These are phyloP conservation scores for Sarocladiaceae sp. DNA, from an alignment of 2,329 filamentous ascomycete genomes.

Conservation along the genomic window DNA sequence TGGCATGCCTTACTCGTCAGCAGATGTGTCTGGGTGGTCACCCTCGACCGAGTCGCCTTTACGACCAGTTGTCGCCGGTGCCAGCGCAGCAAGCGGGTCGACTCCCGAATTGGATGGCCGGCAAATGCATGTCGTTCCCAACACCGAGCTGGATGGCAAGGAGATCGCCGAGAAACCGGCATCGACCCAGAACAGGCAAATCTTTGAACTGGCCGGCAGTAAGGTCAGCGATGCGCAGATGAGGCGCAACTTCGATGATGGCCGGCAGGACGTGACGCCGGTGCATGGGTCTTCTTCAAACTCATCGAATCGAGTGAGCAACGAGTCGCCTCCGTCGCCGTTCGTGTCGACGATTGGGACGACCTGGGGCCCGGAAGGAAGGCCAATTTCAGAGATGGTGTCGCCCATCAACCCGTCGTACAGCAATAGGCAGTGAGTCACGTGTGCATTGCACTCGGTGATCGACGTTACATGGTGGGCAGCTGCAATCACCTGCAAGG, in stretches of 20 bases:
- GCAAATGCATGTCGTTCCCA: background rate
- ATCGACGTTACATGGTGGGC: background rate
- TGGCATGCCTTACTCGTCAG: background rate
- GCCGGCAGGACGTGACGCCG: background rate
- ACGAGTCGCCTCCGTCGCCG: background rate
- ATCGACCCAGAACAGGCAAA: background rate
- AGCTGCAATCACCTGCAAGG: background rate
- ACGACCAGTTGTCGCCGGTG: background rate
- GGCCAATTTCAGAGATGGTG: background rate
- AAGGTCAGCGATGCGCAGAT: background rate
- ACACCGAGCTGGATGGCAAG: background rate
- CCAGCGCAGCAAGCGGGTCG: background rate
- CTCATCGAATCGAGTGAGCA: background rate
- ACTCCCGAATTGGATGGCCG: constrained; percentile 3
- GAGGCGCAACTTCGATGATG: background rate
- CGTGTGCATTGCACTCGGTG: too few relatives aligned
- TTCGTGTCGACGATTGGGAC: background rate
- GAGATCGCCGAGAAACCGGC: background rate
- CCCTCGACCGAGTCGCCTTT: background rate
- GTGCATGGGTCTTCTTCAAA: background rate
- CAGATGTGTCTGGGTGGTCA: constrained; percentile 1
- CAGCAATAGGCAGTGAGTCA: too few relatives aligned
- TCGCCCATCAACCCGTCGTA: constrained; percentile 1
- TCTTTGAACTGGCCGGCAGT: constrained; percentile 1
- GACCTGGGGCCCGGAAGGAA: background rate